Conservation (phyloP, 257 asterid species). For the Forsythia suspensa region DNA sequence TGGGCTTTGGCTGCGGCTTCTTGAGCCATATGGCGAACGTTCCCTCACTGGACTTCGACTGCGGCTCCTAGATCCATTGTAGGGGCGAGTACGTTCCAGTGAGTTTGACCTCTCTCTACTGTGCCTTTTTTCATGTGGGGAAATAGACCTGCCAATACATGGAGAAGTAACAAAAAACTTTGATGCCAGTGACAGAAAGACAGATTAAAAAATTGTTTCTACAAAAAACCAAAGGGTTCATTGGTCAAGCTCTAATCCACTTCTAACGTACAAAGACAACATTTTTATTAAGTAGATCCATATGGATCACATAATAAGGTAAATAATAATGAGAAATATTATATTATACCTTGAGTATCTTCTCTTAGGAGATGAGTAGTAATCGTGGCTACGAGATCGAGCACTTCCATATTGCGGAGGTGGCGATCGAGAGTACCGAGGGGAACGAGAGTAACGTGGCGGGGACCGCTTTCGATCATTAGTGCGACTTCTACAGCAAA, state of each 20-base stretch:
- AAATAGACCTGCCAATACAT: conserved; percentile 53
- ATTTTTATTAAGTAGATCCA: too few species aligned
- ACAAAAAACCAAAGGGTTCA: too few species aligned
- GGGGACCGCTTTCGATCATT: conserved; percentile 82
- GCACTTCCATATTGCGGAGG: conserved; percentile 61
- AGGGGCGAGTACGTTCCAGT: conserved; percentile 47
- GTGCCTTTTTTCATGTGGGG: conserved; percentile 67
- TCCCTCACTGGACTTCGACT: neutral
- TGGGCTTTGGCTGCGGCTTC: conserved; percentile 55
- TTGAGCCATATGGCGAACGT: conserved; percentile 46
- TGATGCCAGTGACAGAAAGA: neutral
- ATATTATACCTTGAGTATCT: conserved; percentile 65
- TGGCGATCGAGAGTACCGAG: conserved; percentile 22
- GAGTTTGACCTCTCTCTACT: conserved; percentile 67
- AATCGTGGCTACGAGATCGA: conserved; percentile 59
- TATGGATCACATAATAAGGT: too few species aligned
- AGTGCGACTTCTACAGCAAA: conserved; percentile 47
- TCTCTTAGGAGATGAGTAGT: conserved; percentile 72
- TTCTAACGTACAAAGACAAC: too few species aligned
- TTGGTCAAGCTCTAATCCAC: too few species aligned
- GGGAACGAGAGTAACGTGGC: conserved; percentile 76
- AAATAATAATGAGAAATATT: neutral
- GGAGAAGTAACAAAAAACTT: neutral
- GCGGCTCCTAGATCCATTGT: conserved; percentile 43
- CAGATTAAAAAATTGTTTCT: neutral